Evolutionary conservation across 169 alveolate species (phyloP).

Genomic region (Besnoitia besnoiti): DNA sequence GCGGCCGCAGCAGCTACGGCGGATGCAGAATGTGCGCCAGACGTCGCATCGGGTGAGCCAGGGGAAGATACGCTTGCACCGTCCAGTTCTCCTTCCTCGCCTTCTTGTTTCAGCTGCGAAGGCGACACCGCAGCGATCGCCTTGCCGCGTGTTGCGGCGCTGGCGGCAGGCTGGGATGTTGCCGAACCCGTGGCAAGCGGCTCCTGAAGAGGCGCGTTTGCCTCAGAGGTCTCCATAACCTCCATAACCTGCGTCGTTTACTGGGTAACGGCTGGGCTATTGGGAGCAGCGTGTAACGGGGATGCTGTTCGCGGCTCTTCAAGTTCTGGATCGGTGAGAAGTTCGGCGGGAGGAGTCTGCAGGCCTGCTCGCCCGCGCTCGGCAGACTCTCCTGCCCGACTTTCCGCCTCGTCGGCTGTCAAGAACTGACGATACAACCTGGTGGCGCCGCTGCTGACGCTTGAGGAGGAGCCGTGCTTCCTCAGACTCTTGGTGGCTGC

Average conservation of each 20-base stretch:
- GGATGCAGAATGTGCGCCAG: background rate
- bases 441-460: background rate
- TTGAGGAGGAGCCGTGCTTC: background rate
- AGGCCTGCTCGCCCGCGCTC: background rate
- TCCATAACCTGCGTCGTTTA: background rate
- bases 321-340: background rate
- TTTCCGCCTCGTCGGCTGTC: background rate
- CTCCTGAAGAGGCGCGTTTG: too few species aligned
- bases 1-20: slow-evolving; percentile 10
- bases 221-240: background rate
- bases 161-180: too few species aligned
- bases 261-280: too few species aligned
- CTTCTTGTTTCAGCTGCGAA: too few species aligned
- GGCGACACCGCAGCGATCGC: too few species aligned
- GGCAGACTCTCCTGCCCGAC: background rate
- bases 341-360: background rate
- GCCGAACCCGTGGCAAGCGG: too few species aligned
- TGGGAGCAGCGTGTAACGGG: too few species aligned
- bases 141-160: too few species aligned
- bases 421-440: background rate
- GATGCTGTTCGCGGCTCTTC: too few species aligned
- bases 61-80: background rate
- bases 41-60: background rate
- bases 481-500: background rate
- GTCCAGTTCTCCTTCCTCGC: background rate